Evolutionary conservation across 1,139 yeast species (phyloP).

Genomic region (Zhuliangozyma parablackwelliae): DNA sequence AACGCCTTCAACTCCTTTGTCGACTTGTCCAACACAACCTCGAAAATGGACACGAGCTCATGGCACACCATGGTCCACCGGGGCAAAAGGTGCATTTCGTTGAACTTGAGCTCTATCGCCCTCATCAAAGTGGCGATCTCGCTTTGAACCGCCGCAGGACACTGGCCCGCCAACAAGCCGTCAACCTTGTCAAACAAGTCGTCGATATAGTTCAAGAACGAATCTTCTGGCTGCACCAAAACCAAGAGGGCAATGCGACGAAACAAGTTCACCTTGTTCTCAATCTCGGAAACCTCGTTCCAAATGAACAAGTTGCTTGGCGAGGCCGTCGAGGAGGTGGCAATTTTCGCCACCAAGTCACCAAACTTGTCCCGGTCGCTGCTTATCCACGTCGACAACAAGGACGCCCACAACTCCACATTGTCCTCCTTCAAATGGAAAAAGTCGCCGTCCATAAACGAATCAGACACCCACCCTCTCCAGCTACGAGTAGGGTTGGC

Average conservation of each 20-base stretch:
- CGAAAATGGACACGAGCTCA: slow-evolving; percentile 53
- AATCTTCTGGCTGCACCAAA: slow-evolving; percentile 56
- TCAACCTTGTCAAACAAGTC: slow-evolving; percentile 50
- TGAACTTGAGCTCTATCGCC: slow-evolving; percentile 57
- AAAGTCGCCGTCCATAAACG: slow-evolving; percentile 45
- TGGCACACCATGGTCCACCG: slow-evolving; percentile 70
- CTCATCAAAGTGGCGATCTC: slow-evolving; percentile 58
- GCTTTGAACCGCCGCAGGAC: slow-evolving; percentile 34
- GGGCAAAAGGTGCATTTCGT: slow-evolving; percentile 60
- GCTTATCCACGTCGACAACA: slow-evolving; percentile 53
- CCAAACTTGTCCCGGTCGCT: slow-evolving; percentile 55
- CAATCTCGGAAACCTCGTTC: slow-evolving; percentile 66
- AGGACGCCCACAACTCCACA: slow-evolving; percentile 43
- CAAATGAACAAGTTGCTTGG: slow-evolving; percentile 63
- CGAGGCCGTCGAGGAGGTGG: slow-evolving; percentile 42
- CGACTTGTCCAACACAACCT: slow-evolving; percentile 27
- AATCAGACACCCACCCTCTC: slow-evolving; percentile 49
- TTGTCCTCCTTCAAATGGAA: slow-evolving; percentile 32
- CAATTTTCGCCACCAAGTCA: slow-evolving; percentile 51
- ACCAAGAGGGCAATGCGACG: slow-evolving; percentile 61
- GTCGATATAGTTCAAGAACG: slow-evolving; percentile 44
- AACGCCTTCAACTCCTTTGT: slow-evolving; percentile 29
- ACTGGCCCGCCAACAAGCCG: slow-evolving; percentile 27
- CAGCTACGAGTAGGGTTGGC: slow-evolving; percentile 41
- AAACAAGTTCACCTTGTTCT: slow-evolving; percentile 44